Evolutionary conservation across 1,284 basidiomycete genomes (phyloP).

Genomic region (Ceratobasidium sp.): DNA sequence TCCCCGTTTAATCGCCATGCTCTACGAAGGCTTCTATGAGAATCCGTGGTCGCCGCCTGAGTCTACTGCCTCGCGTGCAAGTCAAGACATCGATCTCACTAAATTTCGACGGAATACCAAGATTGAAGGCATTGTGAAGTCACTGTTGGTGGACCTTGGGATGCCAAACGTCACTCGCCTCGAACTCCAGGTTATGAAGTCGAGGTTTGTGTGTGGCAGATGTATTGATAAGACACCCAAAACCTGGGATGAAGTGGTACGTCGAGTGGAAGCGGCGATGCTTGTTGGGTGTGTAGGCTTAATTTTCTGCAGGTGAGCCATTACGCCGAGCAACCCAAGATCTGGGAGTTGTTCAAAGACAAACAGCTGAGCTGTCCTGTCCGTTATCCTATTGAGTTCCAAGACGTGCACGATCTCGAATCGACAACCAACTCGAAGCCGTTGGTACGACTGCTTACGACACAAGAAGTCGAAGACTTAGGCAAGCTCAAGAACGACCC

Average conservation of each 20-base stretch:
- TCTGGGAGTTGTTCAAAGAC: neutral
- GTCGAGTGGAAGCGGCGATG: neutral
- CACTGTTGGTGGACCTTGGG: neutral
- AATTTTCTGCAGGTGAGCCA: neutral
- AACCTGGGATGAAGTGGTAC: slow-evolving; percentile 6
- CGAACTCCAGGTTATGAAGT: neutral
- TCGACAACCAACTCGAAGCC: neutral
- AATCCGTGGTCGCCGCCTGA: neutral
- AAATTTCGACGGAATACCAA: neutral
- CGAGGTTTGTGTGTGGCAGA: neutral
- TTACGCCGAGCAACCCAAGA: neutral
- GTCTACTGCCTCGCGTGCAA: neutral
- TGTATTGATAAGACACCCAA: neutral
- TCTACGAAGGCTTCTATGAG: neutral
- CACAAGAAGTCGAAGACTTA: neutral
- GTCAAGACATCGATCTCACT: neutral
- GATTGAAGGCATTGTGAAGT: neutral
- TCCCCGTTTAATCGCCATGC: neutral
- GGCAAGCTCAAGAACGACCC: too few relatives aligned
- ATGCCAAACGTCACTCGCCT: neutral
- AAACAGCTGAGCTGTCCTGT: neutral
- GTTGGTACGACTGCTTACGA: neutral
- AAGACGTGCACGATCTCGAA: neutral
- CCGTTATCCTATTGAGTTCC: neutral
- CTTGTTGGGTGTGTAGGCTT: neutral